Conservation (phyloP, 305 asterid species). For the Rubia balearica region DNA sequence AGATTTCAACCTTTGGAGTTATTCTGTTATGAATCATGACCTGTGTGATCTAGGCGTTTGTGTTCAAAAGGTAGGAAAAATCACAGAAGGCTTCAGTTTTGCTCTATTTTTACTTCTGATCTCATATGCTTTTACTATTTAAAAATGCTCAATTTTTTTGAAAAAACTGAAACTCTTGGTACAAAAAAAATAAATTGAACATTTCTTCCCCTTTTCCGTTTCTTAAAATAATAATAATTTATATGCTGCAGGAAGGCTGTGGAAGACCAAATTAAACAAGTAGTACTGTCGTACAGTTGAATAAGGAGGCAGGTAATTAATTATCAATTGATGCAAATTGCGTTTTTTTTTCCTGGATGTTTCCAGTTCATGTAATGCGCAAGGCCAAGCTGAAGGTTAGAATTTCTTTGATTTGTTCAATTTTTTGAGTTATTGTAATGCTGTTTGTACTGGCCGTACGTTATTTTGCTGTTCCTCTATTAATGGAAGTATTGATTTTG, state of each 20-base stretch:
- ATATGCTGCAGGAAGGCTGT: neutral
- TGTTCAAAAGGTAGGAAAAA: neutral
- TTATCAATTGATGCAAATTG: neutral
- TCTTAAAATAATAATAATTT: neutral
- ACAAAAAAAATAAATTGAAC: no score
- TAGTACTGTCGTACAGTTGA: neutral
- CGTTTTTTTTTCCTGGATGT: neutral
- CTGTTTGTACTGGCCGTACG: no score
- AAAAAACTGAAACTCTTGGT: no score
- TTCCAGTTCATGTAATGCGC: no score
- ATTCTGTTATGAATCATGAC: neutral
- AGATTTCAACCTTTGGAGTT: conserved; percentile 10
- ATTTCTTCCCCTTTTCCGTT: no score
- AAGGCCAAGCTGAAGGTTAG: no score
- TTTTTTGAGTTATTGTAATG: no score
- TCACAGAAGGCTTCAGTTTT: neutral
- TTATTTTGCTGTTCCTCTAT: no score
- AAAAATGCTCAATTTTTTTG: no score
- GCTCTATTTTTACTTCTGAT: no score
- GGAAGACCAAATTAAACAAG: neutral
- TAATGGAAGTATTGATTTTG: neutral
- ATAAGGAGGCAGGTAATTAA: neutral
- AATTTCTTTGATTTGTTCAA: no score
- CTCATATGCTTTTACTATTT: no score
- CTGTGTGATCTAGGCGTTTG: neutral